A percentile compares a stretch with the other conserved stretches of the same genome.
These are phyloP conservation scores for Fusarium pseudocircinatum DNA, from an alignment of 2,329 filamentous ascomycete species.

Conservation along the genomic window DNA sequence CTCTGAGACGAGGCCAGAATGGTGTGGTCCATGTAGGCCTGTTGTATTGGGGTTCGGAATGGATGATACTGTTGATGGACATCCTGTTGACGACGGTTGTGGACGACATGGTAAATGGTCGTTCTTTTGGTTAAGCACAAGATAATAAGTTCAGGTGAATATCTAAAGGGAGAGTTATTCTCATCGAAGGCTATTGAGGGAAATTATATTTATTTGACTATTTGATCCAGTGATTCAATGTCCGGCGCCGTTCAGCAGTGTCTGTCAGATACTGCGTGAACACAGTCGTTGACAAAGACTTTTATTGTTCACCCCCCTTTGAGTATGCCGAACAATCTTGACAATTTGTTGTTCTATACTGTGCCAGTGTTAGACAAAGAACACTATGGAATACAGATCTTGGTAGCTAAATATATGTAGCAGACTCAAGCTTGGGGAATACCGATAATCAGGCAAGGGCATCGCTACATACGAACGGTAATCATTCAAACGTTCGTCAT, in stretches of 20 bases:
- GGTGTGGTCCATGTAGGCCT: not conserved
- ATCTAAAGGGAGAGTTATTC: not conserved
- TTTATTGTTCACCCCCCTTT: not conserved
- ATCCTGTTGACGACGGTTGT: not conserved
- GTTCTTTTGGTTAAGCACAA: not conserved
- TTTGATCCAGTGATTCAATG: not conserved
- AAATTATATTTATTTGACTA: not conserved
- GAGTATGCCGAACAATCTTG: not conserved
- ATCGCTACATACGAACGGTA: not conserved
- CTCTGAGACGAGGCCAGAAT: constrained; percentile 23
- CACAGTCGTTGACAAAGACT: not conserved
- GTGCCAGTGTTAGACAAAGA: not conserved
- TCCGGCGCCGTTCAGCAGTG: not conserved
- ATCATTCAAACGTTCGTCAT: not conserved
- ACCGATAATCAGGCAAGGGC: too few relatives aligned
- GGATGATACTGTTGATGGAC: constrained; percentile 2
- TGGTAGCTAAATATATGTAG: not conserved
- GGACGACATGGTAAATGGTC: not conserved
- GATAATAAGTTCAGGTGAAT: not conserved
- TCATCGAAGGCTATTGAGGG: rapidly evolving
- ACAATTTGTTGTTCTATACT: not conserved
- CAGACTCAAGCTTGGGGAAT: rapidly evolving
- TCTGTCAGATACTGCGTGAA: not conserved
- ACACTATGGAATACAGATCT: not conserved
- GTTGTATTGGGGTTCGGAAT: not conserved